A percentile compares a stretch with the other conserved stretches of the same genome.
These are phyloP conservation scores for Pseudohalonectria lignicola DNA, from an alignment of 2,329 filamentous ascomycete genomes.

Conservation along the genomic window DNA sequence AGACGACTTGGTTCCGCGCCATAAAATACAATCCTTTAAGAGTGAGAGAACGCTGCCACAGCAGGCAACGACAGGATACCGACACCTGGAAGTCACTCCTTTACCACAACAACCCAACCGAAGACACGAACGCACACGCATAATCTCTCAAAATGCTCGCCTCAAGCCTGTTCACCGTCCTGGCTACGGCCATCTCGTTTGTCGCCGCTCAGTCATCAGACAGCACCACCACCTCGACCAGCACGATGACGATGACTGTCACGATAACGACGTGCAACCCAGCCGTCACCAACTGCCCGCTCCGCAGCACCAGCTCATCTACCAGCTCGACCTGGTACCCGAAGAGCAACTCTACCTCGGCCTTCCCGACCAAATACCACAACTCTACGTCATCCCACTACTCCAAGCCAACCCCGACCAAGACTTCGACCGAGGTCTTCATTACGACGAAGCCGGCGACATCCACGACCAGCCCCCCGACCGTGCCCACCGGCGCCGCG, in stretches of 20 bases:
- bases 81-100: no score
- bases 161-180: conserved; percentile 24
- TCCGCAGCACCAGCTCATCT: conserved; percentile 15
- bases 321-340: conserved; percentile 9
- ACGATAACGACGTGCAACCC: conserved; percentile 38
- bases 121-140: no score
- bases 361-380: conserved; percentile 5
- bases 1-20: no score
- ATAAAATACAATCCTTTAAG: no score
- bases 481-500: conserved; percentile 6
- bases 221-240: conserved; percentile 32
- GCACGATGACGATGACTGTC: conserved; percentile 29
- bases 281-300: conserved; percentile 30
- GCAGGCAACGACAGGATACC: no score
- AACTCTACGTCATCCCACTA: conserved; percentile 12
- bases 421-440: conserved; percentile 6
- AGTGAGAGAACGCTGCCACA: no score
- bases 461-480: conserved; percentile 12
- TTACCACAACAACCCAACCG: no score
- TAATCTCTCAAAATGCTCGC: conserved; percentile 40
- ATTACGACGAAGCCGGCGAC: conserved; percentile 3
- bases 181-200: conserved; percentile 26
- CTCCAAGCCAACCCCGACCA: conserved; percentile 13
- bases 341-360: conserved; percentile 7
- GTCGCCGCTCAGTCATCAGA: conserved; percentile 18